Evolutionary conservation across 1,139 yeast genomes (phyloP).

Genomic region (Yamadazyma kanchanaburiensis): DNA sequence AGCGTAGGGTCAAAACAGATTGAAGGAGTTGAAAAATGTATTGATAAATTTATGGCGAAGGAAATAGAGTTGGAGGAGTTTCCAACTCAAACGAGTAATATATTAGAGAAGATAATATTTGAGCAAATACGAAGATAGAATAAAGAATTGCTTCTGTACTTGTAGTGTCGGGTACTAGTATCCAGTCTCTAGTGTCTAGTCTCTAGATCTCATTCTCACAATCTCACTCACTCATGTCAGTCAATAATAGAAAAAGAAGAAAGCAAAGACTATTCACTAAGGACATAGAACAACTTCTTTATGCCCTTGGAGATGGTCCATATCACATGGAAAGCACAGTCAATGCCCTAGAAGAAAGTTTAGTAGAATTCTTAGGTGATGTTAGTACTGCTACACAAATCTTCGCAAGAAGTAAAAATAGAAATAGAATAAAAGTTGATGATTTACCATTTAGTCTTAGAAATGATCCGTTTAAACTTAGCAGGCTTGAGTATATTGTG

Average conservation of each 20-base stretch:
- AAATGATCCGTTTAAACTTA: constrained; percentile 78
- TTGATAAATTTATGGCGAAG: too few species aligned
- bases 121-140: too few species aligned
- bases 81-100: too few species aligned
- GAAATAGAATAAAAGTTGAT: constrained; percentile 77
- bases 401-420: constrained; percentile 36
- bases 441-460: constrained; percentile 85
- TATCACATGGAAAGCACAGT: constrained; percentile 77
- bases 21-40: too few species aligned
- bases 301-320: constrained; percentile 83
- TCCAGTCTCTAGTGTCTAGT: too few species aligned
- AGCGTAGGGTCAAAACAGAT: constrained; percentile 6
- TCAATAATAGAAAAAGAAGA: constrained; percentile 20
- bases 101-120: too few species aligned
- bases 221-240: constrained; percentile 7
- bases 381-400: constrained; percentile 29
- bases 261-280: constrained; percentile 50
- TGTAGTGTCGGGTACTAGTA: too few species aligned
- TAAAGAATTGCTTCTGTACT: too few species aligned
- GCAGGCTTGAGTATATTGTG: constrained; percentile 78
- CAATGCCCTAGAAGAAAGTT: constrained; percentile 77
- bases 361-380: constrained; percentile 72
- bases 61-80: too few species aligned
- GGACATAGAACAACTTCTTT: constrained; percentile 71
- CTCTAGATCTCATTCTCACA: too few species aligned